Conservation (phyloP, 805 yeast genomes). For the Candida hispaniensis region DNA sequence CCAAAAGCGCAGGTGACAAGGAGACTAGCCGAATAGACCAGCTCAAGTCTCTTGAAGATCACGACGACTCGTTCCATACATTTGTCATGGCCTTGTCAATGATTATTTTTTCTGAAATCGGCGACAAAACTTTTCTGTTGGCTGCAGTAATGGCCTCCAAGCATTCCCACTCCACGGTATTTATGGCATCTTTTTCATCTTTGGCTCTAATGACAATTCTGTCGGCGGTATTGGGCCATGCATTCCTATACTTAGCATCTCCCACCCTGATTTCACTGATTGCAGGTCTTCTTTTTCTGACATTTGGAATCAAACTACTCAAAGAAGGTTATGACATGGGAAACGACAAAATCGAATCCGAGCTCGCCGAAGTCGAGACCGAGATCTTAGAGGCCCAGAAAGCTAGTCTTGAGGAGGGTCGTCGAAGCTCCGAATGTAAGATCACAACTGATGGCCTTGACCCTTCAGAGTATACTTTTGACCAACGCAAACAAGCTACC, state of each 20-base stretch:
- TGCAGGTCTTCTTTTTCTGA: slow-evolving; percentile 71
- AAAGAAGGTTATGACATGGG: slow-evolving; percentile 73
- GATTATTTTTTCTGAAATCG: slow-evolving; percentile 93
- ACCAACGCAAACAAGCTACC: slow-evolving; percentile 7
- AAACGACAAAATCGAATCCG: slow-evolving; percentile 83
- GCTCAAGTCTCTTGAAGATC: not conserved
- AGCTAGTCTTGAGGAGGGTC: slow-evolving; percentile 37
- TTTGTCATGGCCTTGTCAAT: slow-evolving; percentile 75
- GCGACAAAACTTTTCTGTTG: slow-evolving; percentile 92
- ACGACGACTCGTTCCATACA: slow-evolving; percentile 31
- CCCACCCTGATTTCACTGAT: slow-evolving; percentile 67
- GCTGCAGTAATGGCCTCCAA: slow-evolving; percentile 99
- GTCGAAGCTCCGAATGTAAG: slow-evolving; percentile 22
- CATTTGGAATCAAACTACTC: slow-evolving; percentile 69
- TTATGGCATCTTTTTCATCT: slow-evolving; percentile 76
- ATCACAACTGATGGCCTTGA: slow-evolving; percentile 29
- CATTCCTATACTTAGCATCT: slow-evolving; percentile 75
- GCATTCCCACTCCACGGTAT: slow-evolving; percentile 72
- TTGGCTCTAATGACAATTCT: slow-evolving; percentile 83
- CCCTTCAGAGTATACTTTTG: slow-evolving; percentile 17
- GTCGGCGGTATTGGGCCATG: slow-evolving; percentile 85
- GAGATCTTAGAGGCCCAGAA: slow-evolving; percentile 63
- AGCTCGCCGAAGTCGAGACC: slow-evolving; percentile 92
- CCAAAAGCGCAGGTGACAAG: not conserved
- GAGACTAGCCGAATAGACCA: not conserved